phyloP scores from a whole-genome alignment of 2,329 filamentous ascomycete genomes.

The Pseudovirgaria hyperparasitica region DNA sequence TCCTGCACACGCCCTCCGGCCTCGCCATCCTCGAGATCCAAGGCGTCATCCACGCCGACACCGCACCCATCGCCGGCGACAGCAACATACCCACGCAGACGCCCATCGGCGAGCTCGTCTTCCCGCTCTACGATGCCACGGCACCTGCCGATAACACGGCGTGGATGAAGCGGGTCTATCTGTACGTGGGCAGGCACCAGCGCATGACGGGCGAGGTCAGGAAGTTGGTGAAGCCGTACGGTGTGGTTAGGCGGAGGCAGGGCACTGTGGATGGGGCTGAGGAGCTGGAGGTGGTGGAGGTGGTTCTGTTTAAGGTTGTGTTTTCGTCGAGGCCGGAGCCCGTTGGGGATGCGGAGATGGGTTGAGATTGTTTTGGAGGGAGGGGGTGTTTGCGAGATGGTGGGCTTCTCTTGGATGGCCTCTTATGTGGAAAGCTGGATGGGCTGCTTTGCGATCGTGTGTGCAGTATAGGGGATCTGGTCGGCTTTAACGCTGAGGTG shows the following conservation, averaged over 20 bases:
- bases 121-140: conserved; percentile 53
- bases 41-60: conserved; percentile 58
- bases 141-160: conserved; percentile 40
- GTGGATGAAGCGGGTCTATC: conserved; percentile 84
- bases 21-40: conserved; percentile 87
- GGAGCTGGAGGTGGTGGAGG: conserved; percentile 71
- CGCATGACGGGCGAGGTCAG: conserved; percentile 81
- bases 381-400: no score
- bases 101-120: conserved; percentile 59
- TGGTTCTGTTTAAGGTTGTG: conserved; percentile 75
- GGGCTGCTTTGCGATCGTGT: no score
- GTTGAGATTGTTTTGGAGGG: no score
- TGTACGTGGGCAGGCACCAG: conserved; percentile 84
- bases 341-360: conserved; percentile 36
- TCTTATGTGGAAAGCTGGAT: no score
- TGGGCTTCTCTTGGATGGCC: no score
- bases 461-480: no score
- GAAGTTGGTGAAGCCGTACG: conserved; percentile 67
- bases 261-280: conserved; percentile 14
- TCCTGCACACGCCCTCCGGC: conserved; percentile 80
- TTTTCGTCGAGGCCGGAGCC: conserved; percentile 81
- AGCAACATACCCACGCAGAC: conserved; percentile 25
- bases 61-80: conserved; percentile 17
- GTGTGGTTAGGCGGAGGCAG: conserved; percentile 52
- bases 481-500: no score